phyloP scores from a whole-genome alignment of 1,284 basidiomycete genomes.

The Fomitopsis schrenkii region DNA sequence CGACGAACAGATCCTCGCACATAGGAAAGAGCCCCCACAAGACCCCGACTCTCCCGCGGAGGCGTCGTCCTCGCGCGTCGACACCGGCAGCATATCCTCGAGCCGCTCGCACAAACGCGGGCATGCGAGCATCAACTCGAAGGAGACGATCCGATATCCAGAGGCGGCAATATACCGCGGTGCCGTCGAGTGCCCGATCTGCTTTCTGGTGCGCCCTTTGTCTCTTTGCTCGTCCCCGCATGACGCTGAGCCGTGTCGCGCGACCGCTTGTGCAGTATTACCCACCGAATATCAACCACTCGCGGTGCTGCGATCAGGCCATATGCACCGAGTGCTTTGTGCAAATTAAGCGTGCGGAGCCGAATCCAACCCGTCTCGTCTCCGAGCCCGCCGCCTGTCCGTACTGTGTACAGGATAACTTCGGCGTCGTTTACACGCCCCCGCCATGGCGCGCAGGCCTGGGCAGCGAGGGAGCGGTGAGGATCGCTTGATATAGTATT shows the following conservation, averaged over 20 bases:
- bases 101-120: conserved; percentile 44
- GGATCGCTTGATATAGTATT: conserved; percentile 21
- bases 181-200: conserved; percentile 98
- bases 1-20: conserved; percentile 76
- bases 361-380: conserved; percentile 87
- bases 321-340: conserved; percentile 99
- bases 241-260: conserved; percentile 6
- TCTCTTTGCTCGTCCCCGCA: conserved; percentile 10
- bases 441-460: conserved; percentile 78
- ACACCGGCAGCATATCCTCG: conserved; percentile 23
- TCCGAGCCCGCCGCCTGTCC: conserved; percentile 96
- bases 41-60: conserved; percentile 35
- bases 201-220: conserved; percentile 80
- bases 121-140: conserved; percentile 28
- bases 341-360: conserved; percentile 95
- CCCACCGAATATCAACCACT: conserved; percentile 93
- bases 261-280: conserved; percentile 61
- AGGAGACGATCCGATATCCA: conserved; percentile 52
- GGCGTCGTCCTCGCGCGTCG: conserved; percentile 22
- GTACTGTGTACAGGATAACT: conserved; percentile 96
- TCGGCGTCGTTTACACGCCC: conserved; percentile 88
- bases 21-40: conserved; percentile 60
- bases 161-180: conserved; percentile 81
- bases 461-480: conserved; percentile 63
- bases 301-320: conserved; percentile 96